Conservation (phyloP, 2,329 filamentous ascomycete species). For the Biscogniauxia marginata region DNA sequence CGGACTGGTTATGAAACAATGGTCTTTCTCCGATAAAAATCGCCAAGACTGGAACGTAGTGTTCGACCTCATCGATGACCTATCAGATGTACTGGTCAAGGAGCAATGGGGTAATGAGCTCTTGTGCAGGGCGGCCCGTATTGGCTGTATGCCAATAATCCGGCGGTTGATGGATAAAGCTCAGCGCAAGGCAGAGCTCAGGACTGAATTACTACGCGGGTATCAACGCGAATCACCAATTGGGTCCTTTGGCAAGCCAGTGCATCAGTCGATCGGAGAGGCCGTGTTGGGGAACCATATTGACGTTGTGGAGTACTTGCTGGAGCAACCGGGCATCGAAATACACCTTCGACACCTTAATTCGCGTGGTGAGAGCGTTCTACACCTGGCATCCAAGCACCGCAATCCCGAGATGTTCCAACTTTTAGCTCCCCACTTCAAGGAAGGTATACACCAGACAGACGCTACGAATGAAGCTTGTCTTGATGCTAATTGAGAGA, state of each 20-base stretch:
- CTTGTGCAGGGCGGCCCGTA: conserved; percentile 23
- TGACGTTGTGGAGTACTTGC: conserved; percentile 12
- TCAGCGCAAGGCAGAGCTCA: not conserved
- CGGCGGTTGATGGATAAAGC: conserved; percentile 18
- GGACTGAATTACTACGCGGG: too few species aligned
- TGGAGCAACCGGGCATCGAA: not conserved
- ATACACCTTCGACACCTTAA: not conserved
- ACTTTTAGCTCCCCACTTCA: not conserved
- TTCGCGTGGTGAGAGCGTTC: not conserved
- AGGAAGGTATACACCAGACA: too few species aligned
- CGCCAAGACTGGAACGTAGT: conserved; percentile 5
- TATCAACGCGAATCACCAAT: conserved; percentile 1
- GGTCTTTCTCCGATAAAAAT: conserved; percentile 2
- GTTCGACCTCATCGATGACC: conserved; percentile 18
- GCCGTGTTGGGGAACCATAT: conserved; percentile 10
- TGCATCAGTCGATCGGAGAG: conserved; percentile 3
- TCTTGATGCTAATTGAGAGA: too few species aligned
- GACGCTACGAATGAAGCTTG: too few species aligned
- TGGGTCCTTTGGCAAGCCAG: not conserved
- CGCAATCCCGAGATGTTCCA: not conserved
- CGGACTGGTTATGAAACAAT: conserved; percentile 1
- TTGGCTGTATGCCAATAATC: conserved; percentile 26
- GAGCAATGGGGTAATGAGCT: conserved; percentile 27
- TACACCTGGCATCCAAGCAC: not conserved
- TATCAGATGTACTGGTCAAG: conserved; percentile 20